phyloP scores from a whole-genome alignment of 257 asterid genomes.

The Solanum medicagineum region DNA sequence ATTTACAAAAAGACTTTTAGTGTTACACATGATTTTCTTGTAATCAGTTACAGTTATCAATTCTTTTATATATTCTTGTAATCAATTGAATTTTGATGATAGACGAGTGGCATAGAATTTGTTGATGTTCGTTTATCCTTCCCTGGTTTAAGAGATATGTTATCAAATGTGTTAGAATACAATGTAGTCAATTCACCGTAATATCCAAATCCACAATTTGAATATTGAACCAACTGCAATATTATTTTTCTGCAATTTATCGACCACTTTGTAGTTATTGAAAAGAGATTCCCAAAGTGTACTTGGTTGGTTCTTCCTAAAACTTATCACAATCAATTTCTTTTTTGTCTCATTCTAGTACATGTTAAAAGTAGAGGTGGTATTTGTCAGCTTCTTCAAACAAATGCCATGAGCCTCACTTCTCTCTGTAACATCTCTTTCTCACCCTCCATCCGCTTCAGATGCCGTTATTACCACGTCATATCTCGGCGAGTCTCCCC shows the following conservation, averaged over 20 bases:
- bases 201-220: background rate
- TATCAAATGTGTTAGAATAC: too few relatives aligned
- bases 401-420: background rate
- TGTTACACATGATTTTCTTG: background rate
- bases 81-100: background rate
- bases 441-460: slow-evolving; percentile 11
- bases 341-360: background rate
- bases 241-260: too few relatives aligned
- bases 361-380: background rate
- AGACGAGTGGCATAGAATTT: background rate
- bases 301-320: background rate
- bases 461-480: slow-evolving; percentile 4
- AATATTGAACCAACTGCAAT: background rate
- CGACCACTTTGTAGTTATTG: too few relatives aligned
- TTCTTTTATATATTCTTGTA: slow-evolving; percentile 1
- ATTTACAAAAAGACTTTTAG: background rate
- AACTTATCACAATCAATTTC: background rate
- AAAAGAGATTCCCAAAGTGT: too few relatives aligned
- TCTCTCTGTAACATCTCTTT: background rate
- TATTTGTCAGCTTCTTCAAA: background rate
- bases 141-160: background rate
- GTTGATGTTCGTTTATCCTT: background rate
- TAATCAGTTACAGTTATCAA: background rate
- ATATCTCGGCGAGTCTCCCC: slow-evolving; percentile 15
- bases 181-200: too few relatives aligned